Evolutionary conservation across 1,284 basidiomycete species (phyloP).

Genomic region (Cryptococcus maquisensis): DNA sequence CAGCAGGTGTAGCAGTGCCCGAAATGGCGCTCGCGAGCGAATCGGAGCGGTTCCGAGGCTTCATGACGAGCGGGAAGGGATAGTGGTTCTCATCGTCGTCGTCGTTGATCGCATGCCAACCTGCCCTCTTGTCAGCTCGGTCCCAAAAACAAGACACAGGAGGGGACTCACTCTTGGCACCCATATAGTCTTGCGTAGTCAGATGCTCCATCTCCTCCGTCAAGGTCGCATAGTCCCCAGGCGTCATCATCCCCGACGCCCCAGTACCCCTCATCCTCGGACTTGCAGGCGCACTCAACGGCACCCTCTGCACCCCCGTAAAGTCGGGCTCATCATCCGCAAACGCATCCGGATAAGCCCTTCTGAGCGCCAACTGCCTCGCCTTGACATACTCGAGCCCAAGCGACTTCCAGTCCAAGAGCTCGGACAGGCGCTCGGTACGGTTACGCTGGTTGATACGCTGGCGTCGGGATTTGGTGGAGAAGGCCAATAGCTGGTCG

Average conservation of each 20-base stretch:
- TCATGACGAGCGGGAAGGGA: constrained; percentile 86
- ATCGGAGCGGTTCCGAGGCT: constrained; percentile 73
- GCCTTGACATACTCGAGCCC: constrained; percentile 97
- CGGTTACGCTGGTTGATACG: constrained; percentile 98
- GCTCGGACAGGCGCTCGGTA: constrained; percentile 84
- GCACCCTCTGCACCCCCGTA: constrained; percentile 62
- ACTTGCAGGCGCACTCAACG: constrained; percentile 78
- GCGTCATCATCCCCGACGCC: constrained; percentile 67
- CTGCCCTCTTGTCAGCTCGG: constrained; percentile 9
- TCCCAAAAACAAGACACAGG: neutral
- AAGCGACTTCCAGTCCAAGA: constrained; percentile 97
- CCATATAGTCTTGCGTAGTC: constrained; percentile 82
- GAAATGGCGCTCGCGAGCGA: constrained; percentile 65
- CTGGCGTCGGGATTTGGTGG: constrained; percentile 85
- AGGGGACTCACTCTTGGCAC: constrained; percentile 61
- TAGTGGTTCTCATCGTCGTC: constrained; percentile 89
- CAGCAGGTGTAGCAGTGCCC: constrained; percentile 82
- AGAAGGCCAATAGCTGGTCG: constrained; percentile 72
- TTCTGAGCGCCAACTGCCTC: constrained; percentile 80
- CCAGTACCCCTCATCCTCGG: constrained; percentile 61
- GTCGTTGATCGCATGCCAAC: constrained; percentile 49
- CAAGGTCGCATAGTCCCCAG: constrained; percentile 79
- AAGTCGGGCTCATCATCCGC: constrained; percentile 63
- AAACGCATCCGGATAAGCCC: constrained; percentile 95
- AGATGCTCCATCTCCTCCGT: constrained; percentile 92